Evolutionary conservation across 2,329 filamentous ascomycete species (phyloP), one percentile per base, ranked within the genome.

Genomic region (Aspergillus candidus): DNA sequence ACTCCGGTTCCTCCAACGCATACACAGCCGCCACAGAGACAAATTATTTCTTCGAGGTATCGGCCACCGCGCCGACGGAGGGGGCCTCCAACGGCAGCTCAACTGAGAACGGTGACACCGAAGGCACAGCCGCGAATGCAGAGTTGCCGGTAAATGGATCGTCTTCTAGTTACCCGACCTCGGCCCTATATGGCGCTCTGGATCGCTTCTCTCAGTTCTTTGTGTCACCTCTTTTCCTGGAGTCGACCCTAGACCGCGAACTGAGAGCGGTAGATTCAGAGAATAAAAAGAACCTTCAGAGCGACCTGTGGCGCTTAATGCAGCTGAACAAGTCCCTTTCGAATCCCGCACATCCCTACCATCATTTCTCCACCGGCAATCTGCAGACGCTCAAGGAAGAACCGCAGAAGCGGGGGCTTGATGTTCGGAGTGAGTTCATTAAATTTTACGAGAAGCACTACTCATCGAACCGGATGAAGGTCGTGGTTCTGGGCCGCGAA

Each of bases 31-130:
- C 87, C 4, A 95, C 88, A 1, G 94, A 91, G 41, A 98, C 93
- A 51, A 97, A 97, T 70, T 98, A 94, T 72, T 97, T 87, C 70
- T 98, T 98, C 64, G 93, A 98, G 61, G 83, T 97, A 46, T 88
- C 87, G 14, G 88, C 89, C 29, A 88, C 88, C 11, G 72, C 72
- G 36, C 64, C 70, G 3, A 51, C 51, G 61, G 69, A 55, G 27
- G 52, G 57, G 11, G 50, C 53, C 41, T 51, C 53, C n/a, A 58
- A 38, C 32, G 51, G 59, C 31, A 38, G 56, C 29, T 58, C 48
- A 31, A 60, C 60, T 11, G 57, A 52, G 12, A 54, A 55, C 41
- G 57, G 59, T 36, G 47, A 52, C 3, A 50, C 53, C n/a, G 61
- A 57, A 46, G 58, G 53, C 10, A 54, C 48, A 18, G 12, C 43